Percentiles rank a stretch among this genome's conserved stretches.
Conservation (phyloP, 1,284 basidiomycete species). For the Leucoagaricus sp. region DNA sequence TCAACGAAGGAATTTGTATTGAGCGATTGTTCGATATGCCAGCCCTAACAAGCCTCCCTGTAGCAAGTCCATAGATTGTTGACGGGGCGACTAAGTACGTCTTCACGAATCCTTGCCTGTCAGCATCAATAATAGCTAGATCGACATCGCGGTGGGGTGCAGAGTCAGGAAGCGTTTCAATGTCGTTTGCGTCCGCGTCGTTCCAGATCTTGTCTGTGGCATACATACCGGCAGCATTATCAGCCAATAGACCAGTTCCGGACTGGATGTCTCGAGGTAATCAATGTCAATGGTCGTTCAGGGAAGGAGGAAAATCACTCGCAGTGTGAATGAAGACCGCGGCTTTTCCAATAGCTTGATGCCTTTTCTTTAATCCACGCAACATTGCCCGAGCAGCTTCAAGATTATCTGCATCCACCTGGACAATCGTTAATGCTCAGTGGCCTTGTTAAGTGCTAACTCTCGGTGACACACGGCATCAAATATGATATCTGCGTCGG, state of each 20-base stretch:
- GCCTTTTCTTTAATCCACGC: conserved; percentile 37
- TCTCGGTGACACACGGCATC: conserved; percentile 37
- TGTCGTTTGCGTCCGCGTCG: conserved; percentile 44
- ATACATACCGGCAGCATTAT: conserved; percentile 43
- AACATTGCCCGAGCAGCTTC: conserved; percentile 40
- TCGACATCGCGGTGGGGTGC: conserved; percentile 51
- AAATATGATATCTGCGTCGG: conserved; percentile 49
- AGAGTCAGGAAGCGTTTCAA: conserved; percentile 42
- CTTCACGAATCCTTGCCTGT: conserved; percentile 42
- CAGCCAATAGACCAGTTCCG: conserved; percentile 40
- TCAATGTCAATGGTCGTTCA: background rate
- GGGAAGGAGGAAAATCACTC: conserved; percentile 17
- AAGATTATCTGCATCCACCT: conserved; percentile 48
- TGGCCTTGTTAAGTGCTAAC: background rate
- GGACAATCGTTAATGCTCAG: background rate
- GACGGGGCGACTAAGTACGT: conserved; percentile 49
- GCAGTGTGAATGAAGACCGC: conserved; percentile 51
- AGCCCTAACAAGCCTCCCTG: conserved; percentile 43
- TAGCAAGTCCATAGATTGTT: conserved; percentile 49
- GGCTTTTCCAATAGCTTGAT: conserved; percentile 32
- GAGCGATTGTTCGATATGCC: conserved; percentile 47
- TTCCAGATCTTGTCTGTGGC: conserved; percentile 44
- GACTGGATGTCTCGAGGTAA: conserved; percentile 32
- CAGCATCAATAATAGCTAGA: conserved; percentile 42
- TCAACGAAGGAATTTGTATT: conserved; percentile 44